Evolutionary conservation across 2,329 filamentous ascomycete species (phyloP).

Genomic region (Trichoderma sp.): DNA sequence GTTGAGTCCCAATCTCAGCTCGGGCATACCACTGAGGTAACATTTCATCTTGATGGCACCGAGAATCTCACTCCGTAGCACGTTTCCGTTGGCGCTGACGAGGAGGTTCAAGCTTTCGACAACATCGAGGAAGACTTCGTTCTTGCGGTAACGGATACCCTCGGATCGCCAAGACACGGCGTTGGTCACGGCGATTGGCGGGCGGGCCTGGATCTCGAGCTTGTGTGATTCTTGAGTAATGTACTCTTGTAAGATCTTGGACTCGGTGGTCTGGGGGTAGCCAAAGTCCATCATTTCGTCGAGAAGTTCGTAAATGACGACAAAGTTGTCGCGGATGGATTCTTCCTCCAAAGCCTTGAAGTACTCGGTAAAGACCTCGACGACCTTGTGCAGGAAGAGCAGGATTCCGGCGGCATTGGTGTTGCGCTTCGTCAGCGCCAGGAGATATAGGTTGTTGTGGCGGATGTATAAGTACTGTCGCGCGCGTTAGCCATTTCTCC

Average conservation of each 20-base stretch:
- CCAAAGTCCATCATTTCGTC: conserved; percentile 99
- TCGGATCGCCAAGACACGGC: conserved; percentile 97
- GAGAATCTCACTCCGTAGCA: conserved; percentile 91
- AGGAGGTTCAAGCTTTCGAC: conserved; percentile 95
- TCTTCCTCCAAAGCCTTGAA: conserved; percentile 99
- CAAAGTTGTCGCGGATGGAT: conserved; percentile 98
- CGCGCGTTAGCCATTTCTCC: conserved; percentile 8
- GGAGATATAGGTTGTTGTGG: conserved; percentile 98
- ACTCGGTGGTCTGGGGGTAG: conserved; percentile 96
- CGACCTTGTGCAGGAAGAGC: conserved; percentile 95
- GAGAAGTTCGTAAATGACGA: conserved; percentile 96
- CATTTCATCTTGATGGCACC: conserved; percentile 99
- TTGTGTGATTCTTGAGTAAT: conserved; percentile 99
- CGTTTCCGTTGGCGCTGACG: conserved; percentile 90
- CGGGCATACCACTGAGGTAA: conserved; percentile 97
- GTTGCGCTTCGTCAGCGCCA: conserved; percentile 96
- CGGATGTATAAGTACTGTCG: conserved; percentile 93
- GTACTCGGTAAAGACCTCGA: conserved; percentile 99
- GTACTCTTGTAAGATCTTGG: conserved; percentile 98
- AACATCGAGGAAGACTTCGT: conserved; percentile 98
- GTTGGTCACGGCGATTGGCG: conserved; percentile 96
- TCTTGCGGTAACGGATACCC: conserved; percentile 97
- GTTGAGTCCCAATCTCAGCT: conserved; percentile 88
- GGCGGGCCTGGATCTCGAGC: conserved; percentile 91
- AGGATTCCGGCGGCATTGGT: conserved; percentile 98